Percentiles rank a stretch among this genome's conserved stretches.
These are phyloP conservation scores for Mrakia gelida DNA, from an alignment of 768 basidiomycete species.

Conservation along the genomic window DNA sequence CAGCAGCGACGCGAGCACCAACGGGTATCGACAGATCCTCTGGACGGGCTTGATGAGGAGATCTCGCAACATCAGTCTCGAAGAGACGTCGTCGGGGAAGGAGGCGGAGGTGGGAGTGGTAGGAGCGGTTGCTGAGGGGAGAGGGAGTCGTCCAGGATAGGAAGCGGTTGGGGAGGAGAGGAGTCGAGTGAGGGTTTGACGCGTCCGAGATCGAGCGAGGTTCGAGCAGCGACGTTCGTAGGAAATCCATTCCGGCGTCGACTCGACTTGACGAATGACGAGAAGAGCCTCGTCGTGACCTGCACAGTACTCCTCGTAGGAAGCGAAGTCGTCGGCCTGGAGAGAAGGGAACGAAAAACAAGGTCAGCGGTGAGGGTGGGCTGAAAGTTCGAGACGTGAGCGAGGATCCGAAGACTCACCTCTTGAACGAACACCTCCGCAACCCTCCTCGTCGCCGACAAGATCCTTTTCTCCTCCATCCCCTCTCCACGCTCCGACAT, in stretches of 20 bases:
- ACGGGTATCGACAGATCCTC: constrained; percentile 88
- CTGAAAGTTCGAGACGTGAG: not conserved
- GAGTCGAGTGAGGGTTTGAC: constrained; percentile 41
- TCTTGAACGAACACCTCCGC: constrained; percentile 43
- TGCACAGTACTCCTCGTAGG: constrained; percentile 82
- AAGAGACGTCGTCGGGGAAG: constrained; percentile 44
- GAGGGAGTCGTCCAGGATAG: constrained; percentile 28
- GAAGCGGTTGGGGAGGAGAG: constrained; percentile 7
- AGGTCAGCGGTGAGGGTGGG: not conserved
- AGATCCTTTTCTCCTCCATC: constrained; percentile 31
- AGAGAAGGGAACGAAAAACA: not conserved
- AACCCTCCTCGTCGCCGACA: constrained; percentile 39
- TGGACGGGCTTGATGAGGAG: constrained; percentile 98
- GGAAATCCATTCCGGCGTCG: constrained; percentile 73
- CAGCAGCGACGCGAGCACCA: constrained; percentile 59
- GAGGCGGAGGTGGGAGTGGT: constrained; percentile 38
- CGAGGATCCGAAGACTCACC: constrained; percentile 33
- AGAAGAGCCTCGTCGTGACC: constrained; percentile 78
- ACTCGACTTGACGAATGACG: constrained; percentile 61
- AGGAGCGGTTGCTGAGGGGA: constrained; percentile 33
- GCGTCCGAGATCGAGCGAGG: constrained; percentile 45
- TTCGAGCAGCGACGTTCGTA: constrained; percentile 74
- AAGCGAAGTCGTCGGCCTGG: constrained; percentile 67
- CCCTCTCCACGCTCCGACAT: constrained; percentile 21
- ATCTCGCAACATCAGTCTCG: constrained; percentile 54